Evolutionary conservation across 805 yeast species (phyloP), one percentile per base, ranked within the genome.

Genomic region (Metschnikowia rubicola): DNA sequence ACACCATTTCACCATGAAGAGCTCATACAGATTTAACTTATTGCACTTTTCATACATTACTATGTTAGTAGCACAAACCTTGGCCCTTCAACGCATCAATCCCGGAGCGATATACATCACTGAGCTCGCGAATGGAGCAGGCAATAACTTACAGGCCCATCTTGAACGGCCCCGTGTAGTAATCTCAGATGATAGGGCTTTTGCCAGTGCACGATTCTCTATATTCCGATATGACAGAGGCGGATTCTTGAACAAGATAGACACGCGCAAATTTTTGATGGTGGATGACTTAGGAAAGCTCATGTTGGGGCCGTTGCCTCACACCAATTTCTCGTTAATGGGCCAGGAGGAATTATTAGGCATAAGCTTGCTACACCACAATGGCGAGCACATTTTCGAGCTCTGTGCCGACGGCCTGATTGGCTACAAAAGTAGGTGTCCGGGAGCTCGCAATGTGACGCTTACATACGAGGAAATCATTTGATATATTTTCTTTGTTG

Each of bases 381-480:
- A 40, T 19, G 44, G 48, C 11, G 33, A 40, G 8, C 28, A 17
- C 4, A 26, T 8, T 8, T 45, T 45, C 30, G 44, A 45, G 35
- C 48, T 45, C 30, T 45, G 48, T 33, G 42, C 32, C n/a, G 44
- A 45, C 19, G 10, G 26, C 10, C 39, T 41, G 41, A 40, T 45
- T 28, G 48, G 44, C n/a, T 40, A 44, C 28, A 40, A 29, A 35
- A 40, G 48, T 19, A 37, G 30, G 8, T 45, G 48, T 7, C 12
- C 4, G 4, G 41, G 41, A 11, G 17, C 44, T 4, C 39, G 41
- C 19, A 8, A 36, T 3, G 35, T 45, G 32, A 19, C 17, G 1
- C 40, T 45, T 10, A 11, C 35, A 4, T 45, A 40, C 21, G 44
- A 45, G 15, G 33, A 36, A 21, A 21, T 4, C 7, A 21, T 21